Evolutionary conservation across 345 rosid genomes (phyloP).

Genomic region (Melaleuca alternifolia): DNA sequence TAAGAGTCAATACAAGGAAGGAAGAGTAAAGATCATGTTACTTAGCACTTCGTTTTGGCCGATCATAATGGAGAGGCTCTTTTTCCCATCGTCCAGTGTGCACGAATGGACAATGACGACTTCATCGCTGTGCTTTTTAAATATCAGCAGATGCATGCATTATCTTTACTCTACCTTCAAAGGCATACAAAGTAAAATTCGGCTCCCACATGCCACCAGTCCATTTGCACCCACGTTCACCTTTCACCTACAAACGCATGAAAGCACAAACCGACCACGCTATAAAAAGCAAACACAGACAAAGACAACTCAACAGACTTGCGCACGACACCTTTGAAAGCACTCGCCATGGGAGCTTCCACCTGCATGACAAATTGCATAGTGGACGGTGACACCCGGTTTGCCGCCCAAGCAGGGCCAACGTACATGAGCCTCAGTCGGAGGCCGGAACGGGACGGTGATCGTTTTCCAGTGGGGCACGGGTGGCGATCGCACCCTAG

Average conservation of each 20-base stretch:
- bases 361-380: conserved; percentile 14
- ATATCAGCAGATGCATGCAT: neutral
- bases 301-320: neutral
- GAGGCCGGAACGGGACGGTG: conserved; percentile 14
- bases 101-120: neutral
- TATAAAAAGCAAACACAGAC: neutral
- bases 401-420: neutral
- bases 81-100: neutral
- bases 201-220: neutral
- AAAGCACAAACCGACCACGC: neutral
- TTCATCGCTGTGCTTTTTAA: neutral
- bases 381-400: neutral
- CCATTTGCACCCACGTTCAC: neutral
- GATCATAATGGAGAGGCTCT: neutral
- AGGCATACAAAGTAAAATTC: neutral
- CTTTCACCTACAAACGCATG: neutral
- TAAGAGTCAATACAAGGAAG: neutral
- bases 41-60: neutral
- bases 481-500: neutral
- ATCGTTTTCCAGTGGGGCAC: neutral
- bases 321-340: neutral
- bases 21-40: neutral
- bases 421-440: conserved; percentile 17
- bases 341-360: conserved; percentile 8
- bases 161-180: neutral